Evolutionary conservation across 306 rosid species (phyloP).

Genomic region (Fragaria vesca): DNA sequence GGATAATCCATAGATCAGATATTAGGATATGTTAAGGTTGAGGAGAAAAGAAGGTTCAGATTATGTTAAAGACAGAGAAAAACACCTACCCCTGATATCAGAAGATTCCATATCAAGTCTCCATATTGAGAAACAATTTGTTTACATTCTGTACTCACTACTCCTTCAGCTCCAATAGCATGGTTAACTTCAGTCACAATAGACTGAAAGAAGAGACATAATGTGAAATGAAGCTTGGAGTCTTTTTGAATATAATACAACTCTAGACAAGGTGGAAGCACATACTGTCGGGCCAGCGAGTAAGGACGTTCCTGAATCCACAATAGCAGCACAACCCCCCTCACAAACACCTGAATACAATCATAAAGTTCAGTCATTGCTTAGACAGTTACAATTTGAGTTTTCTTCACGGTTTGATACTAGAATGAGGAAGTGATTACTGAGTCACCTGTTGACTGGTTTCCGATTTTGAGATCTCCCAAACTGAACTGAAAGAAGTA

Average conservation of each 20-base stretch:
- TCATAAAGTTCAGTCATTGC: constrained; percentile 24
- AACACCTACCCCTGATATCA: constrained; percentile 62
- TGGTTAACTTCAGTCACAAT: constrained; percentile 77
- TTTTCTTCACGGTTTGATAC: background rate
- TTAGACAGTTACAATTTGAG: background rate
- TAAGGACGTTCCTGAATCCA: constrained; percentile 92
- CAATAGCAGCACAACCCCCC: constrained; percentile 74
- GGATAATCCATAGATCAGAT: constrained; percentile 15
- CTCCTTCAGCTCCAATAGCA: constrained; percentile 93
- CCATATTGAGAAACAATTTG: constrained; percentile 67
- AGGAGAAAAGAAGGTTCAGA: background rate
- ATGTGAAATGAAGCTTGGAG: background rate
- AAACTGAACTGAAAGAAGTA: constrained; percentile 58
- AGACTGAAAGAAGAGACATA: constrained; percentile 41
- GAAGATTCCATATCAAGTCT: constrained; percentile 77
- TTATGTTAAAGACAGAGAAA: constrained; percentile 3
- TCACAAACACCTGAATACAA: constrained; percentile 58
- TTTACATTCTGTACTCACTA: constrained; percentile 74
- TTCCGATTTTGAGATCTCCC: constrained; percentile 74
- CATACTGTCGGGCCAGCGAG: constrained; percentile 86
- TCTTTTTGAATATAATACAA: background rate
- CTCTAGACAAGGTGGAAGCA: constrained; percentile 19
- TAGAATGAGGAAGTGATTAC: background rate
- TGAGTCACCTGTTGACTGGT: constrained; percentile 68
- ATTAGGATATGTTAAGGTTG: background rate